Percentiles rank a stretch among this genome's conserved stretches.
These are phyloP conservation scores for Hypholoma sublateritium DNA, from an alignment of 768 basidiomycete species.

Conservation along the genomic window DNA sequence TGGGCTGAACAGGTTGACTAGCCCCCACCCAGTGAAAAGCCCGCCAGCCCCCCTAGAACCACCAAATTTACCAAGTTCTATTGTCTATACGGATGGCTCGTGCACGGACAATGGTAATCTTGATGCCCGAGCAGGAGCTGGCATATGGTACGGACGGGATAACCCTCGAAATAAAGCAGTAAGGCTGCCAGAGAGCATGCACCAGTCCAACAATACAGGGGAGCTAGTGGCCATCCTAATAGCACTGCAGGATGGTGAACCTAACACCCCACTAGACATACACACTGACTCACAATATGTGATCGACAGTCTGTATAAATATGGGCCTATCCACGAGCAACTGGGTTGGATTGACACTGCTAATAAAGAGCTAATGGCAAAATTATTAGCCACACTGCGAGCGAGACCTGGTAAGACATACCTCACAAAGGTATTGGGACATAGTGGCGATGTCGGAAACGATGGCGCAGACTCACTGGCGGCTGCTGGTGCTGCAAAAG, in stretches of 20 bases:
- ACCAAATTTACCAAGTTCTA: background rate
- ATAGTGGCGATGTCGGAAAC: constrained; percentile 13
- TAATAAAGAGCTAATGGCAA: background rate
- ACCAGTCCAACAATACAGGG: constrained; percentile 15
- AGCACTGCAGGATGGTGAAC: background rate
- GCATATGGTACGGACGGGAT: constrained; percentile 13
- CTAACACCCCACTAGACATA: background rate
- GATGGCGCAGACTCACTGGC: constrained; percentile 17
- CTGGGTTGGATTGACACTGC: constrained; percentile 7
- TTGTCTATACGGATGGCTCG: constrained; percentile 10
- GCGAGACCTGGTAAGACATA: background rate
- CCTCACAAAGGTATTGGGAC: constrained; percentile 15
- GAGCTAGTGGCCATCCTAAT: constrained; percentile 17
- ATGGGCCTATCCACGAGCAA: constrained; percentile 7
- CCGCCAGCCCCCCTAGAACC: background rate
- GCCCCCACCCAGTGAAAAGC: background rate
- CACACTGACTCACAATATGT: constrained; percentile 15
- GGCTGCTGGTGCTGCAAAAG: background rate
- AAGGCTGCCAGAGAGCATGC: constrained; percentile 3
- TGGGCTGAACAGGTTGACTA: no score
- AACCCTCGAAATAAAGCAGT: constrained; percentile 10
- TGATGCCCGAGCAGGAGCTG: constrained; percentile 14
- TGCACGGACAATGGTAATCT: constrained; percentile 1
- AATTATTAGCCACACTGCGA: background rate
- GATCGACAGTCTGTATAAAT: constrained; percentile 11